phyloP scores from a whole-genome alignment of 257 asterid species.

The Cinchona pubescens region DNA sequence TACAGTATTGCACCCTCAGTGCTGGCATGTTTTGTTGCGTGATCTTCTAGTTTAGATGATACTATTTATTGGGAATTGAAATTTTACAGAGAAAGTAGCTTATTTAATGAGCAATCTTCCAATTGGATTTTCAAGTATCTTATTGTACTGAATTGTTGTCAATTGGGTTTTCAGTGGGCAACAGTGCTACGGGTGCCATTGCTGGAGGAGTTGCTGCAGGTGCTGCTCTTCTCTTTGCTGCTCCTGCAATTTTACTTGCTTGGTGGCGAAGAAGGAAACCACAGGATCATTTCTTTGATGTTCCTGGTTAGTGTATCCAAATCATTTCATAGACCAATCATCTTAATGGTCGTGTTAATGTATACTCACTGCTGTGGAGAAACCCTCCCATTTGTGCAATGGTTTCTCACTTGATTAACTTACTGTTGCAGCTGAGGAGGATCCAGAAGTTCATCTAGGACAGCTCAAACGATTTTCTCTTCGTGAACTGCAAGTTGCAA shows the following conservation, averaged over 20 bases:
- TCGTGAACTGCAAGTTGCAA: slow-evolving; percentile 81
- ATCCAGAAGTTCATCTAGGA: slow-evolving; percentile 89
- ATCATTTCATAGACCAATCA: background rate
- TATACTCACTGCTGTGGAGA: no score
- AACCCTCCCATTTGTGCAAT: slow-evolving; percentile 2
- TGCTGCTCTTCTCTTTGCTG: slow-evolving; percentile 88
- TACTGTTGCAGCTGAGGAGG: slow-evolving; percentile 80
- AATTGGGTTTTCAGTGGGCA: slow-evolving; percentile 47
- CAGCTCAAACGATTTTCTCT: slow-evolving; percentile 83
- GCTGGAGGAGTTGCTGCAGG: slow-evolving; percentile 94
- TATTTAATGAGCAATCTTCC: background rate
- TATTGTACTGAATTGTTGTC: slow-evolving; percentile 4
- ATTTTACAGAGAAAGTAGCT: background rate
- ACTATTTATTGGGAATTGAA: background rate
- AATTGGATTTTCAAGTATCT: background rate
- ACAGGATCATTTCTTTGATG: slow-evolving; percentile 85
- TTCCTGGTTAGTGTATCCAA: slow-evolving; percentile 64
- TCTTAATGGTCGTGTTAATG: background rate
- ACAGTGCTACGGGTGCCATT: slow-evolving; percentile 75
- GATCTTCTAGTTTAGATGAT: background rate
- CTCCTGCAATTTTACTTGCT: slow-evolving; percentile 73
- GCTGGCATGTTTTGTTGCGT: slow-evolving; percentile 2
- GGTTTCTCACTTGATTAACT: slow-evolving; percentile 9
- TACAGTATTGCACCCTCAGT: background rate
- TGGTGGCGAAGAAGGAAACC: slow-evolving; percentile 71